These are phyloP conservation scores for Chaetomiaceae sp. DNA, from an alignment of 2,329 filamentous ascomycete genomes.

Conservation along the genomic window DNA sequence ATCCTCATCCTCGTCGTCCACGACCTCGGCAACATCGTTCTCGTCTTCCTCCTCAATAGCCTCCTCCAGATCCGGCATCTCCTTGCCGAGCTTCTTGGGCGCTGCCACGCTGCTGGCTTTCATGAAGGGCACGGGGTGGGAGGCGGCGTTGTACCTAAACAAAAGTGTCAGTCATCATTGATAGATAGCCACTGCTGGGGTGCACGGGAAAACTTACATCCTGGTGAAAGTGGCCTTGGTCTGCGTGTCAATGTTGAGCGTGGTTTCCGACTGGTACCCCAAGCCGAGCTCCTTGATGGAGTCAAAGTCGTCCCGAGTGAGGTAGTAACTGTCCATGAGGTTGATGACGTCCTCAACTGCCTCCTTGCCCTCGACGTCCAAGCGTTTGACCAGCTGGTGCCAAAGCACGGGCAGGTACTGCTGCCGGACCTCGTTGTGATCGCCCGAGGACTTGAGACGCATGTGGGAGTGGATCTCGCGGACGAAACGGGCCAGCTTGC, in stretches of 20 bases:
- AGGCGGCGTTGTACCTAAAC: slow-evolving; percentile 73
- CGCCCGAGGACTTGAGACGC: slow-evolving; percentile 83
- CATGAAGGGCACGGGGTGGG: slow-evolving; percentile 92
- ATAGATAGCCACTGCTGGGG: background rate
- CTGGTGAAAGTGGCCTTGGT: slow-evolving; percentile 88
- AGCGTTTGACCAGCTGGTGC: slow-evolving; percentile 68
- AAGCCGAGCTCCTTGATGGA: slow-evolving; percentile 87
- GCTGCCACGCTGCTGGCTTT: slow-evolving; percentile 76
- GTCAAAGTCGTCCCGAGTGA: slow-evolving; percentile 94
- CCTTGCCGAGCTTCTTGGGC: slow-evolving; percentile 66
- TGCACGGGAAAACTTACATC: slow-evolving; percentile 55
- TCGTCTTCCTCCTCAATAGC: slow-evolving; percentile 90
- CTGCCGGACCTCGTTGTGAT: slow-evolving; percentile 89
- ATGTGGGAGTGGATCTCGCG: slow-evolving; percentile 98
- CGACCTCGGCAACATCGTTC: slow-evolving; percentile 54
- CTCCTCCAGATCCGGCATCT: slow-evolving; percentile 91
- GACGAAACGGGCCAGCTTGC: slow-evolving; percentile 71
- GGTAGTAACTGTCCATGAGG: slow-evolving; percentile 94
- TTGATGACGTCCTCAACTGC: slow-evolving; percentile 79
- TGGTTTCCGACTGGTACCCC: slow-evolving; percentile 72
- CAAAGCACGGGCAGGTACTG: slow-evolving; percentile 89
- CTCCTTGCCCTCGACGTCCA: slow-evolving; percentile 77
- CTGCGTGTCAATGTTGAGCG: slow-evolving; percentile 73
- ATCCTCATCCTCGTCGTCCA: slow-evolving; percentile 67
- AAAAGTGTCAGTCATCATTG: slow-evolving; percentile 13